Percentiles rank a stretch among this genome's conserved stretches.
phyloP scores from a whole-genome alignment of 768 basidiomycete species.

The Lactifluus hygrophoroides region DNA sequence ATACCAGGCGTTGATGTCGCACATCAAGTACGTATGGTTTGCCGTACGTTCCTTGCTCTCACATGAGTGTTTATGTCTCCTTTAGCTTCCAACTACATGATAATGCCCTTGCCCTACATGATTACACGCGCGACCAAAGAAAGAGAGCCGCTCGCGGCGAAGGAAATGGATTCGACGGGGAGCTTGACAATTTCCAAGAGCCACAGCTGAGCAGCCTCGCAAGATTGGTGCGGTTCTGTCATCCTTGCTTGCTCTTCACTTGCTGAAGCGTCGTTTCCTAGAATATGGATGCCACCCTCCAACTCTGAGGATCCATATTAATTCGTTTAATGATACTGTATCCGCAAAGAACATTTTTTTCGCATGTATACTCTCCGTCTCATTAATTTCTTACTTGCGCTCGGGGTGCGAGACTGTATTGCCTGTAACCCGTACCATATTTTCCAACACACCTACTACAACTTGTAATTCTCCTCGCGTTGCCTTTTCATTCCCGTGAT shows the following conservation, averaged over 20 bases:
- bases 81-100: constrained; percentile 5
- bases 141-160: not conserved
- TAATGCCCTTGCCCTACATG: constrained; percentile 2
- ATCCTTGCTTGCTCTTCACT: not conserved
- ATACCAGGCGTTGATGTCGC: constrained; percentile 6
- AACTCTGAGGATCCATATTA: not conserved
- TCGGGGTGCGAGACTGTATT: too few relatives aligned
- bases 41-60: not conserved
- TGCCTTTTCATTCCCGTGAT: too few relatives aligned
- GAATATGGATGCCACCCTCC: constrained; percentile 1
- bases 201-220: constrained; percentile 13
- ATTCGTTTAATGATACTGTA: too few relatives aligned
- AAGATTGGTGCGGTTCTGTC: constrained; percentile 4
- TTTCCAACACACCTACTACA: too few relatives aligned
- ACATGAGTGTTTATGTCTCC: not conserved
- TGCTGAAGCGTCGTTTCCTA: not conserved
- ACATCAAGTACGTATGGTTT: constrained; percentile 14
- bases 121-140: constrained; percentile 3
- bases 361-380: too few relatives aligned
- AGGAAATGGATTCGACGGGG: constrained; percentile 6
- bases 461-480: too few relatives aligned
- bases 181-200: constrained; percentile 11
- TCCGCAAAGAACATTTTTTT: too few relatives aligned
- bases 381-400: too few relatives aligned
- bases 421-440: too few relatives aligned